Base-by-base conservation (phyloP, 306 rosid species). In the Acacia acuminata region DNA sequence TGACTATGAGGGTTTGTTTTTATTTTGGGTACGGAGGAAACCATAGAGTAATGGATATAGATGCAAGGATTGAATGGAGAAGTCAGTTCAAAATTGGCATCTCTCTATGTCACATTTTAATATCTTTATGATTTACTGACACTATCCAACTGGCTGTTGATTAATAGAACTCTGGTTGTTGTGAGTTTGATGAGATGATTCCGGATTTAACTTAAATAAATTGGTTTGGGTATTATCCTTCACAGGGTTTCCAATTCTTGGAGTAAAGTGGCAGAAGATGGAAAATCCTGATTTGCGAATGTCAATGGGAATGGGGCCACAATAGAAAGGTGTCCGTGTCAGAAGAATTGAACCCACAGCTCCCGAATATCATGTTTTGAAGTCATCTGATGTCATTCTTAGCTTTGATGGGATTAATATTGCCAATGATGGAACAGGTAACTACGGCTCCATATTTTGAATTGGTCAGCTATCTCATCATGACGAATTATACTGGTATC, bases 371-470 rank as follows among this genome's bases (percentile, higher is more conserved):
- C 87, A 89, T 81, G 88, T 91, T 76, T 77, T 93, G 88, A 91
- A 90, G 88, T 96, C 96, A 77, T 87, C 91, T 60, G 97, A 93
- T 87, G 88, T 93, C 50, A 88, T 93, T 84, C 92, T 91, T 78
- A 89, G 92, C 88, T 93, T 93, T 82, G 97, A 93, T 79, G 90
- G 91, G 80, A 81, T 91, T 69, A 81, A 88, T 75, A 91, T 93
- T 85, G 96, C 97, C 66, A 93, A 93, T 81, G 97, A 93, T 68
- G 97, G 97, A 87, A 93, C 97, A 77, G 93, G 97, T 89, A 81
- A 73, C 77, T 42, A 48, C 53, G 10, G 15, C 12, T 7, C 53
- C 19, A 38, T 44, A 19, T 67, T 79, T 36, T 79, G 25, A 77
- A 55, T 42, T 10, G 14, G 66, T 42, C 40, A 25, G 73, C 24